Conservation (phyloP, 805 yeast species). For the Candida rishiriensis region DNA sequence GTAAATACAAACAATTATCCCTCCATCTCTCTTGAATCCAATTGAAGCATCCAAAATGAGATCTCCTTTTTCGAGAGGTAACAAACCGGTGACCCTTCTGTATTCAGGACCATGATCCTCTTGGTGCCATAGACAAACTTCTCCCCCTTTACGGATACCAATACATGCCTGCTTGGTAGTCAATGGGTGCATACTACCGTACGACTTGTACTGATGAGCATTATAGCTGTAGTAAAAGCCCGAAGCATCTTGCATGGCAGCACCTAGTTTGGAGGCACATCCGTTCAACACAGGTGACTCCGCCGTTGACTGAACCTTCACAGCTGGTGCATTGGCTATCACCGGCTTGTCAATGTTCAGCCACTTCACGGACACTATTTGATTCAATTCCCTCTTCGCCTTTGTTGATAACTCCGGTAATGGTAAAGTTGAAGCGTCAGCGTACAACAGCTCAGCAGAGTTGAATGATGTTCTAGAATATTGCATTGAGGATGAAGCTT, state of each 20-base stretch:
- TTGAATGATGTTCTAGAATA: slow-evolving; percentile 34
- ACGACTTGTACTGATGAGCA: slow-evolving; percentile 53
- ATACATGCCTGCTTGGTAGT: slow-evolving; percentile 67
- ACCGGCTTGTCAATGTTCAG: slow-evolving; percentile 66
- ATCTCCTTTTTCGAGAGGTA: slow-evolving; percentile 29
- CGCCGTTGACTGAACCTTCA: slow-evolving; percentile 26
- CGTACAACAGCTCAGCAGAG: slow-evolving; percentile 43
- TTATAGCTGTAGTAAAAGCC: slow-evolving; percentile 45
- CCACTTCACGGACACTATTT: slow-evolving; percentile 61
- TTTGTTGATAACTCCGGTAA: slow-evolving; percentile 22
- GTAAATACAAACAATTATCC: slow-evolving; percentile 39
- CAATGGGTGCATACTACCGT: slow-evolving; percentile 65
- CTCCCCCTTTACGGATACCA: slow-evolving; percentile 60
- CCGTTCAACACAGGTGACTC: slow-evolving; percentile 29
- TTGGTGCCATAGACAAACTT: slow-evolving; percentile 56
- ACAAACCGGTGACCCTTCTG: slow-evolving; percentile 30
- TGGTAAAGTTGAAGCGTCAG: slow-evolving; percentile 31
- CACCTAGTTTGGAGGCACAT: slow-evolving; percentile 32
- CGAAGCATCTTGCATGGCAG: slow-evolving; percentile 30
- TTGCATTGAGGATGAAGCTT: slow-evolving; percentile 24
- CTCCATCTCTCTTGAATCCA: slow-evolving; percentile 48
- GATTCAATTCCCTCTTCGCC: slow-evolving; percentile 18
- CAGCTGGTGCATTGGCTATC: slow-evolving; percentile 56
- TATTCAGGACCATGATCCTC: slow-evolving; percentile 60
- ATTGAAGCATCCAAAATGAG: slow-evolving; percentile 38